These are phyloP conservation scores for Brassica juncea DNA, from an alignment of 345 rosid genomes.

Conservation along the genomic window DNA sequence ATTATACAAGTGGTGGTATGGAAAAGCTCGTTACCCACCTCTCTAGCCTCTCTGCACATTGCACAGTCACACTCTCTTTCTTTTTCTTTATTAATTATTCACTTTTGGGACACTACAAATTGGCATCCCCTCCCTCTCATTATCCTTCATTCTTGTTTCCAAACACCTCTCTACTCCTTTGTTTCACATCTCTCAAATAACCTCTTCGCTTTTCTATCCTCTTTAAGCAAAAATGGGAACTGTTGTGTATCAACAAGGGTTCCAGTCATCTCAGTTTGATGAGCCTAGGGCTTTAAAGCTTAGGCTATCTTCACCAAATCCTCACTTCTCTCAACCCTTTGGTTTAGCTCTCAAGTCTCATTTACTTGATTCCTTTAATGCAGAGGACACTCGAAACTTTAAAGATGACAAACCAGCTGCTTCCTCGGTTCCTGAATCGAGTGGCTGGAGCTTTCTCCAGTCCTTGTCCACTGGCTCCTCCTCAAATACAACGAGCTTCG, in stretches of 20 bases:
- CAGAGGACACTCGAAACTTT: conserved; percentile 23
- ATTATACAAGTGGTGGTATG: conserved; percentile 42
- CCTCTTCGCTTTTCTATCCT: conserved; percentile 10
- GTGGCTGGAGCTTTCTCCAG: conserved; percentile 63
- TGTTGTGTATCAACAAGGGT: conserved; percentile 63
- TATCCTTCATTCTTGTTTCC: conserved; percentile 43
- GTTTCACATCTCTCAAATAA: conserved; percentile 18
- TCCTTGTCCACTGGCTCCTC: conserved; percentile 32
- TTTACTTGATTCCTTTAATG: conserved; percentile 39
- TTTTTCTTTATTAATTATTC: conserved; percentile 25
- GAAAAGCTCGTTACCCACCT: conserved; percentile 45
- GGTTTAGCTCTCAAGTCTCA: conserved; percentile 46
- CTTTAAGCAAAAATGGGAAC: conserved; percentile 56
- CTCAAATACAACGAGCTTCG: conserved; percentile 21
- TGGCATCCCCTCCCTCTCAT: conserved; percentile 39
- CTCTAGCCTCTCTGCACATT: conserved; percentile 36
- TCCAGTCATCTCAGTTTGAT: conserved; percentile 51
- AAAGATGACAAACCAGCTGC: conserved; percentile 15
- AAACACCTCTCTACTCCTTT: conserved; percentile 31
- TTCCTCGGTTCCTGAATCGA: conserved; percentile 39
- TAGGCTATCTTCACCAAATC: conserved; percentile 55
- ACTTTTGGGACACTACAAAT: conserved; percentile 45
- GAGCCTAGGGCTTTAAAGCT: conserved; percentile 68
- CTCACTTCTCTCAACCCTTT: conserved; percentile 46
- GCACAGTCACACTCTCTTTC: conserved; percentile 34